Evolutionary conservation across 192 early-diverging fungal genomes (phyloP), one percentile per base, ranked within the genome.

Genomic region (Allomyces javanicus): DNA sequence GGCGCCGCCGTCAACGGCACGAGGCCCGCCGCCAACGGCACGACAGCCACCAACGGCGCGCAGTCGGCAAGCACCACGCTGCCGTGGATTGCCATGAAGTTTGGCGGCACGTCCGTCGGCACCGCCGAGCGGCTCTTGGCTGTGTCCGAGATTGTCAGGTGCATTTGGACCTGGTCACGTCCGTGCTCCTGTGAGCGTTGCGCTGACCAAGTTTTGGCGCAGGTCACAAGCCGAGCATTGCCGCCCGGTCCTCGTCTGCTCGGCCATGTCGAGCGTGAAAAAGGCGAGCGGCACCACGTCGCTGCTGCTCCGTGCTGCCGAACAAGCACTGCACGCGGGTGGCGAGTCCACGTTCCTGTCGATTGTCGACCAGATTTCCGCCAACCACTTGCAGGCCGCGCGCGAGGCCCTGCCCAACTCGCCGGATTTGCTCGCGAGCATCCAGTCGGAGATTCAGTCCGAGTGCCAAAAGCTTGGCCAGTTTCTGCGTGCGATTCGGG

Each of bases 51-150:
- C 33, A 40, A 40, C 7, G 33, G 33, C 33, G 33, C 33, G 7
- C 33, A 40, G 0, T 40, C 33, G 2, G 7, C 33, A 40, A 40
- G 33, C 33, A 0, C 33, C 4, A 4, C 45, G 2, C 50, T 3
- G 17, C 86, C 85, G 50, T 85, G 82, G 76, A 69, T 87, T 66
- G 88, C 87, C 44, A 86, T 88, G 72, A 99, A 99, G 81, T 99
- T 92, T 83, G 96, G 96, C 67, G 94, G 96, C 26, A 99, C 96
- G 40, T 88, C 85, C 67, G 89, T 99, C 40, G 94, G 96, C 65
- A 93, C 50, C 50, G 50, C 50, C 50, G 50, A 58, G 50, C 50
- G 50, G 50, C 50, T 58, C 1, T 9, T 58, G 50, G 50, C 50
- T 12, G 50, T 58, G 50, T 58, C 50, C 17, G 50, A 14, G 9